phyloP scores from a whole-genome alignment of 306 rosid genomes.

The Pueraria montana region DNA sequence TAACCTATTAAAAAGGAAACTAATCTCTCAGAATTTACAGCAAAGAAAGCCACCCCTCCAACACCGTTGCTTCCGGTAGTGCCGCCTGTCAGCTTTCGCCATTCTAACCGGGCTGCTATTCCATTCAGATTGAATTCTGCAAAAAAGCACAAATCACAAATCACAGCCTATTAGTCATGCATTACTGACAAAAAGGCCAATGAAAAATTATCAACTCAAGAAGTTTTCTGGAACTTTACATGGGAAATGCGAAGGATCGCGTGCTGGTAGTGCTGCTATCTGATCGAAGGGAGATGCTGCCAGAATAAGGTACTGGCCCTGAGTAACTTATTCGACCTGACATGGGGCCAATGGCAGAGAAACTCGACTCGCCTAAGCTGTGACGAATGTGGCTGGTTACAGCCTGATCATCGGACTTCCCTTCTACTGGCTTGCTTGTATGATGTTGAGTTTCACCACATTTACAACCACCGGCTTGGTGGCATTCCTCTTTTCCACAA shows the following conservation, averaged over 20 bases:
- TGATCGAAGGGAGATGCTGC: constrained; percentile 88
- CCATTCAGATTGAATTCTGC: constrained; percentile 90
- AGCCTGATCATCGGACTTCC: constrained; percentile 31
- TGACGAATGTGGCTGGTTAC: constrained; percentile 50
- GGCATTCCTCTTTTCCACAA: constrained; percentile 52
- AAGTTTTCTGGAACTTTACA: constrained; percentile 57
- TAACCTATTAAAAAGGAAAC: constrained; percentile 48
- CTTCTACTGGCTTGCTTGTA: constrained; percentile 27
- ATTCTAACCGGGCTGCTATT: constrained; percentile 88
- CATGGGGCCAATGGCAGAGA: constrained; percentile 62
- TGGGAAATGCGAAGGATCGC: constrained; percentile 92
- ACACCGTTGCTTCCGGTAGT: constrained; percentile 60
- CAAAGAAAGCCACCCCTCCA: constrained; percentile 82
- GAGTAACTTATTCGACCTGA: constrained; percentile 65
- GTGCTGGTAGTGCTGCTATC: constrained; percentile 99
- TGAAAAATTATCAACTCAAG: neutral
- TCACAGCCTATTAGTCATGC: constrained; percentile 15
- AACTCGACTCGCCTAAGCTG: constrained; percentile 62
- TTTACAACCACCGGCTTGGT: constrained; percentile 40
- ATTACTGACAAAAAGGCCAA: neutral
- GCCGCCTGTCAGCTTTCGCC: constrained; percentile 77
- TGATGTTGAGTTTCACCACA: constrained; percentile 44
- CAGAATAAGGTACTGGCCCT: constrained; percentile 77
- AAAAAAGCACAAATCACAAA: constrained; percentile 39
- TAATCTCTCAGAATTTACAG: constrained; percentile 83